A percentile compares a stretch with the other conserved stretches of the same genome.
These are phyloP conservation scores for Yarrowia osloensis DNA, from an alignment of 805 yeast species.

Conservation along the genomic window DNA sequence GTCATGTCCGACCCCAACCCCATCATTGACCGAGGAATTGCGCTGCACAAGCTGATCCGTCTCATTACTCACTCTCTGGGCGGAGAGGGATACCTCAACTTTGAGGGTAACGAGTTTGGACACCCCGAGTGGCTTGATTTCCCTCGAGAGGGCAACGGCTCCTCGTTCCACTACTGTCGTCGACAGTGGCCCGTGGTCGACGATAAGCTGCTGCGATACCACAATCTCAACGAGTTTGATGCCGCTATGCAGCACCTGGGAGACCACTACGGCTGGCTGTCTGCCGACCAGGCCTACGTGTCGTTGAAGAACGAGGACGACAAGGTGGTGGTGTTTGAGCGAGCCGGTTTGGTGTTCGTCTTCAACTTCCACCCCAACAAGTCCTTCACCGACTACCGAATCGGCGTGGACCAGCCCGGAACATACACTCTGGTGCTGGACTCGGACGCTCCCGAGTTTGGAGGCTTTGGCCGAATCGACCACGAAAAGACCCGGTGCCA, in stretches of 20 bases:
- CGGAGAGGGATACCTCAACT: constrained; percentile 94
- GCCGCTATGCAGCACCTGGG: constrained; percentile 80
- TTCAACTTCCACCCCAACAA: constrained; percentile 89
- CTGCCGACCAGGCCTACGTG: constrained; percentile 74
- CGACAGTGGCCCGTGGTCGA: constrained; percentile 88
- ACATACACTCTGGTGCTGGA: constrained; percentile 71
- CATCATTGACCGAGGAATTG: constrained; percentile 82
- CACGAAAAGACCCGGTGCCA: constrained; percentile 54
- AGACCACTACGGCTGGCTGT: constrained; percentile 67
- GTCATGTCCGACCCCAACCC: constrained; percentile 69
- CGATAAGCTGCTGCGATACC: constrained; percentile 78
- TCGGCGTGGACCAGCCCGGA: constrained; percentile 86
- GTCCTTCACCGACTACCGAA: constrained; percentile 80
- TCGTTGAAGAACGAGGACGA: constrained; percentile 87
- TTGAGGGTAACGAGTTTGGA: constrained; percentile 98
- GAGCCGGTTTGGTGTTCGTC: constrained; percentile 79
- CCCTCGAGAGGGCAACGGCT: constrained; percentile 85
- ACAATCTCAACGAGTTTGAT: constrained; percentile 79
- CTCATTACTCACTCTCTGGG: constrained; percentile 87
- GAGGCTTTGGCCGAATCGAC: constrained; percentile 80
- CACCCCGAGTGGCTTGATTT: constrained; percentile 99
- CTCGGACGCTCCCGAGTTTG: constrained; percentile 68
- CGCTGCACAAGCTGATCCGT: constrained; percentile 89
- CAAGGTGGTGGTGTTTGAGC: constrained; percentile 84
- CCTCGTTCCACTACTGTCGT: constrained; percentile 90